Evolutionary conservation across 208 protist genomes (phyloP).

Genomic region (Crithidia mellificae): DNA sequence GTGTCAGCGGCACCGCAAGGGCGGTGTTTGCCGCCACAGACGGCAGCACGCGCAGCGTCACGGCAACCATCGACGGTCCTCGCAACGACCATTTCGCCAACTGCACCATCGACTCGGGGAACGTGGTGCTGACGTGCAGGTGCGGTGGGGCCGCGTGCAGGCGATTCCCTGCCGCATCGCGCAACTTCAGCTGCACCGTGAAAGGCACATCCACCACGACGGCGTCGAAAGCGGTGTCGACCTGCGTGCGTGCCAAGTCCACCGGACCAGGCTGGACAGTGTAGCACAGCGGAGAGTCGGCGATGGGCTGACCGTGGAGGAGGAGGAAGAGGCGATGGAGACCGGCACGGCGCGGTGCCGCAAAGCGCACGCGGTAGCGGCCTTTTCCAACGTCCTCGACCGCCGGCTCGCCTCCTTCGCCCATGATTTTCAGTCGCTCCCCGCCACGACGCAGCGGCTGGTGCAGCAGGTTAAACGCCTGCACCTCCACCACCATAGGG

Average conservation of each 20-base stretch:
- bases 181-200: slow-evolving; percentile 41
- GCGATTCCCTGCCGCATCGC: slow-evolving; percentile 52
- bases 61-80: slow-evolving; percentile 14
- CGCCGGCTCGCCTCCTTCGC: slow-evolving; percentile 26
- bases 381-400: slow-evolving; percentile 35
- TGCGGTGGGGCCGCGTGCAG: slow-evolving; percentile 18
- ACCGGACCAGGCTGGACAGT: slow-evolving; percentile 42
- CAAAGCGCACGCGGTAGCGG: slow-evolving; percentile 45
- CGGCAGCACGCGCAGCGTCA: slow-evolving; percentile 32
- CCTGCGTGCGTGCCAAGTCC: slow-evolving; percentile 36
- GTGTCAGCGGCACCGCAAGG: slow-evolving; percentile 19
- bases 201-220: slow-evolving; percentile 61
- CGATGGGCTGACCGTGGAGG: slow-evolving; percentile 62
- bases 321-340: slow-evolving; percentile 56
- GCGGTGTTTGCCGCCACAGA: slow-evolving; percentile 11
- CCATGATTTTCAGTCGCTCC: slow-evolving; percentile 50
- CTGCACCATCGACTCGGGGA: slow-evolving; percentile 19
- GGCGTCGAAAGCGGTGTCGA: slow-evolving; percentile 51
- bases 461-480: slow-evolving; percentile 45
- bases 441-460: slow-evolving; percentile 27
- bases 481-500: slow-evolving; percentile 24
- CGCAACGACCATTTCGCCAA: slow-evolving; percentile 16
- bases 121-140: slow-evolving; percentile 14
- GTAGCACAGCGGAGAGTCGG: slow-evolving; percentile 63
- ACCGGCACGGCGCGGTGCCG: slow-evolving; percentile 45